Evolutionary conservation across 495 filamentous ascomycete species (phyloP), one percentile per base, ranked within the genome.

Genomic region (Mytilinidion resinicola): DNA sequence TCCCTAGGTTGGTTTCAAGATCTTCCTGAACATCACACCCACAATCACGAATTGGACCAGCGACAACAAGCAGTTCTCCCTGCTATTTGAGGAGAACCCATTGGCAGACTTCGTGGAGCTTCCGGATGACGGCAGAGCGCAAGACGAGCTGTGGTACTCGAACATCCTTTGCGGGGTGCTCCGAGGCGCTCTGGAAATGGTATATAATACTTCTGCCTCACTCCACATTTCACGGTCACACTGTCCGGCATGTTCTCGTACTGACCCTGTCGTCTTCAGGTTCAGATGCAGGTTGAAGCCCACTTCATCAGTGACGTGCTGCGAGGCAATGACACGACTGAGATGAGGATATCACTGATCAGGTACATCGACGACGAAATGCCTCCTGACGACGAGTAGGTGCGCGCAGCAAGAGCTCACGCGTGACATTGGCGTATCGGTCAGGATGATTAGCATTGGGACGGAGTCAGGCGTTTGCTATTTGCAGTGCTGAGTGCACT

Each of bases 251-350:
- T 70, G 82, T 96, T 96, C 75, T 98, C 9, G 4, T 14, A 30
- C 21, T 11, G 11, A 17, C 12, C 21, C 12, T 3, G 39, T 50
- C 3, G 15, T 42, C 39, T 14, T 42, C 58, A 90, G 86, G 86
- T 98, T 36, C 93, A 96, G 79, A 95, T 97, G 91, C 93, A 98
- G 76, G 89, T 97, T 19, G 93, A 98, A 70, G 90, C 89, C 35
- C 90, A 96, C 68, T 98, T 96, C 71, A 86, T 96, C 67, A 96
- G 90, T 73, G 93, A 98, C 70, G 82, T 96, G 55, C 75, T 98
- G 43, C 85, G 91, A 44, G 93, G 93, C 1, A 91, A 96, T 65
- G 93, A 98, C 70, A 89, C 87, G 17, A 97, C 93, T 1, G 93
- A 98, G 79, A 96, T 98, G 90, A 81, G 93, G 67, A 85, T 98